Base-by-base conservation (phyloP, 2,329 filamentous ascomycete species). In the Colletotrichum graminicola region DNA sequence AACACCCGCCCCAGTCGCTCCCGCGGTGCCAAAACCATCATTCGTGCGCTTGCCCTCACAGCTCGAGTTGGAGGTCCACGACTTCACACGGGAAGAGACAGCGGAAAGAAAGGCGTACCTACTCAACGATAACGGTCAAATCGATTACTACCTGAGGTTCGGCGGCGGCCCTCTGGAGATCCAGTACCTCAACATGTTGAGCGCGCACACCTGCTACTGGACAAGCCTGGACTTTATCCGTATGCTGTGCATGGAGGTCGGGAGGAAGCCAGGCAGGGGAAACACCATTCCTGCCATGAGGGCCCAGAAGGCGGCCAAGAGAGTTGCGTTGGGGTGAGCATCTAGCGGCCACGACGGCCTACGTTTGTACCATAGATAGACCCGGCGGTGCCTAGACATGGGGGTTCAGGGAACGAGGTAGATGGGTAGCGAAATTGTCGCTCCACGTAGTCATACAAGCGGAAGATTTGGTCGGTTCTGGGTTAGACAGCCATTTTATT, bases 201-300 rank as follows among this genome's bases (percentile, higher is more conserved):
- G 94, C 68, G 96, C 96, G 11, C 96, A 99, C 81, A 94, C 93
- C 67, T 95, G 93, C 79, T 99, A 99, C 80, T 99, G 96, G 96
- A 88, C 90, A 2, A 91, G 93, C 76, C 89, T 86, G 36, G 96
- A 98, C 79, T 95, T 99, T 79, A 91, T 97, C n/a, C 86, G 95
- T 55, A 91, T 98, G 85, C 82, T 98, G 61, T 97, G 97, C 54
- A 86, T 95, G 41, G 96, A 99, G 82, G 91, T 97, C 75, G 95
- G 95, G 3, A 86, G 95, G 73, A 86, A 86, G 75, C 88, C 90
- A 6, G 95, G 95, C 0, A 90, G 88, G 75, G 84, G 87, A 3
- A 81, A 88, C 74, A 86, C 88, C 0, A 76, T 92, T 59, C 85
- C 86, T 1, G 84, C 84, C 8, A 88, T 92, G 85, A 85, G 87